Base-by-base conservation (phyloP, 192 early-diverging fungal species). In the Martensiomyces pterosporus region DNA sequence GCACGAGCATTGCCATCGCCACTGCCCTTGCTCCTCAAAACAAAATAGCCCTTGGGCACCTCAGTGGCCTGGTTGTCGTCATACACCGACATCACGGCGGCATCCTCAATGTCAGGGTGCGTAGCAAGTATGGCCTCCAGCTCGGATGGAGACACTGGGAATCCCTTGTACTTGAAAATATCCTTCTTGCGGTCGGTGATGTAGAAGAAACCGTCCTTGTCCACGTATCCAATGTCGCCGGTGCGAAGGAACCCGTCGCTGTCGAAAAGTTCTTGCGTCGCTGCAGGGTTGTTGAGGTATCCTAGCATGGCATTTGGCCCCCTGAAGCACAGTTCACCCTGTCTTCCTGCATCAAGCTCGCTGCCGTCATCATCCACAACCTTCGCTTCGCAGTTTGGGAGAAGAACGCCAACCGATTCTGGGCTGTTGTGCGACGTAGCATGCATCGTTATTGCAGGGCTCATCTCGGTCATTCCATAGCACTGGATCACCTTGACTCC, bases 221-320 rank as follows among this genome's bases (percentile, higher is more conserved):
- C 85, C 8, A 85, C 61, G 14, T 78, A 43, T 1, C 79, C 90
- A 29, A 97, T 69, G 57, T 97, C 94, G 22, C 85, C 86, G 4
- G 88, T 94, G 39, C 87, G 88, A 21, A 93, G 62, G 72, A 81
- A 95, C 0, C 88, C 85, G 23, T 89, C 88, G 0, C 49, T 14
- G 57, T 83, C 83, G 55, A 94, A 77, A 13, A 84, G 81, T 0
- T 83, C 77, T 10, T 48, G 47, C 1, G 89, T 95, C 0, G 87
- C 90, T 43, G 79, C 48, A 14, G 75, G 69, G 55, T 94, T 91
- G 60, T 88, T 84, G 27, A 85, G 79, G 66, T 97, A 97, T 0
- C 88, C 84, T n/a, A 58, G 57, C 90, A 92, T 92, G 45, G 93
- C 64, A 52, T 88, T 97, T 15, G 90, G 88, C 0, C 89, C 89